Evolutionary conservation across 2,329 filamentous ascomycete species (phyloP), one percentile per base, ranked within the genome.

Genomic region (Colletotrichum sublineola): DNA sequence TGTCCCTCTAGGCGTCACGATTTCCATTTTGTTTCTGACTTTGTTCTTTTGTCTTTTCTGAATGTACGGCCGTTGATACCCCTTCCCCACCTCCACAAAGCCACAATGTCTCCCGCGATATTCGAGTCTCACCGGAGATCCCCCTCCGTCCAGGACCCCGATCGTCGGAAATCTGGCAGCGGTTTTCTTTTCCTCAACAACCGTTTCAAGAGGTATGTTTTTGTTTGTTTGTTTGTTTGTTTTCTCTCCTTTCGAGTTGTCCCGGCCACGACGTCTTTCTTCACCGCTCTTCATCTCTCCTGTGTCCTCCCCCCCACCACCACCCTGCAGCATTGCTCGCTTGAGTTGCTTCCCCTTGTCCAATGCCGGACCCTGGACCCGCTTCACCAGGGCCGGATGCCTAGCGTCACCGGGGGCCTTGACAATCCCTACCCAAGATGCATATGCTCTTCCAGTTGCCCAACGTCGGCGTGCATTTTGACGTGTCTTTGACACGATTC

Each of bases 141-240:
- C 18, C 42, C 52, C 52, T 63, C 69, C 36, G 58, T 40, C 7
- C 58, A 56, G 11, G 57, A 68, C n/a, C n/a, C 53, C 53, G 69
- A 72, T 24, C 69, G 69, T 40, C 65, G 69, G 58, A 72, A 72
- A 53, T 72, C 69, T 31, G 67, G 67, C 15, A 72, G 66, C 53
- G 69, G 69, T 48, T 72, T 72, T n/a, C 66, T 72, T 15, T 72
- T 72, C 65, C 38, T 72, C 36, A 72, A 72, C 65, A 72, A 72
- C 65, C 61, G 69, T 24, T 72, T 72, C 69, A 72, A 72, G 58
- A 72, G 69, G 69, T 72, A 63, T 24, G 69, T 67, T 42, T 42
- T 36, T 20, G 24, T 62, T 67, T 61, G 24, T 68, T 67, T 61
- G 24, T 68, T 62, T 62, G 15, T 40, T 68, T 56, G 50, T 68